phyloP scores from a whole-genome alignment of 768 basidiomycete genomes.

The Leucosporidium yakuticum region DNA sequence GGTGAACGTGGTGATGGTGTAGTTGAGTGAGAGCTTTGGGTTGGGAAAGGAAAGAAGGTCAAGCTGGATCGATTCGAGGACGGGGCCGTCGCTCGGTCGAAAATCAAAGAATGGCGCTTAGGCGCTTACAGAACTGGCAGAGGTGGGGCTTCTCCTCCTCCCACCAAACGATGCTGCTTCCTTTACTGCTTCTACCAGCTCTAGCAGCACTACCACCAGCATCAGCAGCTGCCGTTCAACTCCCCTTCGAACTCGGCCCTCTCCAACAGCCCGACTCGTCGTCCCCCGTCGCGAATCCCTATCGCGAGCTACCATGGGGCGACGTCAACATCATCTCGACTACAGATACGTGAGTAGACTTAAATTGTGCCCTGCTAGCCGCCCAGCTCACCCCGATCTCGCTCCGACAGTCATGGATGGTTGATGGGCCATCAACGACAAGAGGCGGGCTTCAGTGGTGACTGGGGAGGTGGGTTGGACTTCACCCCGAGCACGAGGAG shows the following conservation, averaged over 20 bases:
- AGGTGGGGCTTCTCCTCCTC: too few relatives aligned
- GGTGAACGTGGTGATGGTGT: too few relatives aligned
- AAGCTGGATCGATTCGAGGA: too few relatives aligned
- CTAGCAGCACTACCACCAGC: too few relatives aligned
- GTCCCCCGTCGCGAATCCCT: slow-evolving; percentile 49
- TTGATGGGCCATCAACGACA: slow-evolving; percentile 75
- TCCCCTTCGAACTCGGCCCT: background rate
- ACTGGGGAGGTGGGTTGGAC: slow-evolving; percentile 38
- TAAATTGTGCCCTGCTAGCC: background rate
- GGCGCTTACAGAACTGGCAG: too few relatives aligned
- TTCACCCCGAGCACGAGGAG: background rate
- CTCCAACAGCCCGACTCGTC: slow-evolving; percentile 30
- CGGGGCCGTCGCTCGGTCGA: too few relatives aligned
- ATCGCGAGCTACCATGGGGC: slow-evolving; percentile 70
- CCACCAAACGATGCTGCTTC: too few relatives aligned
- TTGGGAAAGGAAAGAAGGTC: too few relatives aligned
- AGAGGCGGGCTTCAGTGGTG: slow-evolving; percentile 64
- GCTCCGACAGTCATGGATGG: slow-evolving; percentile 49
- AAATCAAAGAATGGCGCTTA: too few relatives aligned
- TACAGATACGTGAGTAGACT: slow-evolving; percentile 55
- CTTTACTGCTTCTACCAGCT: too few relatives aligned
- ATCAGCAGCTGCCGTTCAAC: slow-evolving; percentile 3
- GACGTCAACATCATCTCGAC: slow-evolving; percentile 82
- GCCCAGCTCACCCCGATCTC: too few relatives aligned
- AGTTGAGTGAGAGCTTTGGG: too few relatives aligned